Conservation (phyloP, 2,329 filamentous ascomycete genomes). For the Aureobasidium sp. region DNA sequence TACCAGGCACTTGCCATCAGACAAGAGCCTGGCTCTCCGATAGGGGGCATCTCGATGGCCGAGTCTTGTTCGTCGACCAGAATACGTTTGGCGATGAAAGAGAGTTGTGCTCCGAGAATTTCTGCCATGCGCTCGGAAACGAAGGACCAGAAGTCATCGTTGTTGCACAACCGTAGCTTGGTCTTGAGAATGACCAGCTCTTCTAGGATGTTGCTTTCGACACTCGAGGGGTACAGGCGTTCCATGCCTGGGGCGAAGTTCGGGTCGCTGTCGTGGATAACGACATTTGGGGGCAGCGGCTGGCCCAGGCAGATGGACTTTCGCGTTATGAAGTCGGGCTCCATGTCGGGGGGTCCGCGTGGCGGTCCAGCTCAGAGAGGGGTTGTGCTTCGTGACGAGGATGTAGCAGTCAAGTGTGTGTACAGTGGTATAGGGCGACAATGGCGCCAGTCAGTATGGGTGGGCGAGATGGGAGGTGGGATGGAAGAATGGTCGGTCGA, state of each 20-base stretch:
- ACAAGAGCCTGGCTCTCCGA: slow-evolving; percentile 53
- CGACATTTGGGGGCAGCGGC: slow-evolving; percentile 13
- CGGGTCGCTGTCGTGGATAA: slow-evolving; percentile 35
- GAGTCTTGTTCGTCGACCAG: slow-evolving; percentile 50
- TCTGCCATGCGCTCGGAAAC: slow-evolving; percentile 56
- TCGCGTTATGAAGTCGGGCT: slow-evolving; percentile 2
- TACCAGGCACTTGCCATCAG: slow-evolving; percentile 59
- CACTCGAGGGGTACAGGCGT: slow-evolving; percentile 24
- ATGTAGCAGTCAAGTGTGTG: neutral
- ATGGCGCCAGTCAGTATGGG: neutral
- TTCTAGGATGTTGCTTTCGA: slow-evolving; percentile 54
- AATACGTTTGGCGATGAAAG: slow-evolving; percentile 58
- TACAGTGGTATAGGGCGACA: neutral
- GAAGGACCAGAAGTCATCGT: slow-evolving; percentile 54
- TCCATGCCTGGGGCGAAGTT: slow-evolving; percentile 33
- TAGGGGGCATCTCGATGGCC: slow-evolving; percentile 51
- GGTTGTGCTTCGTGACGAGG: neutral
- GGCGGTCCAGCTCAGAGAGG: neutral
- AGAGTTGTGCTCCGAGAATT: slow-evolving; percentile 57
- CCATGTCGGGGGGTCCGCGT: neutral
- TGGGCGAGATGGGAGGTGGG: neutral
- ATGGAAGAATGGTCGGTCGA: neutral
- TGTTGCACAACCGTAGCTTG: slow-evolving; percentile 43
- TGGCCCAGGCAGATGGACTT: slow-evolving; percentile 13
- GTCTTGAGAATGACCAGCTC: slow-evolving; percentile 52